These are phyloP conservation scores for Camelina sativa DNA, from an alignment of 345 rosid species.

Conservation along the genomic window DNA sequence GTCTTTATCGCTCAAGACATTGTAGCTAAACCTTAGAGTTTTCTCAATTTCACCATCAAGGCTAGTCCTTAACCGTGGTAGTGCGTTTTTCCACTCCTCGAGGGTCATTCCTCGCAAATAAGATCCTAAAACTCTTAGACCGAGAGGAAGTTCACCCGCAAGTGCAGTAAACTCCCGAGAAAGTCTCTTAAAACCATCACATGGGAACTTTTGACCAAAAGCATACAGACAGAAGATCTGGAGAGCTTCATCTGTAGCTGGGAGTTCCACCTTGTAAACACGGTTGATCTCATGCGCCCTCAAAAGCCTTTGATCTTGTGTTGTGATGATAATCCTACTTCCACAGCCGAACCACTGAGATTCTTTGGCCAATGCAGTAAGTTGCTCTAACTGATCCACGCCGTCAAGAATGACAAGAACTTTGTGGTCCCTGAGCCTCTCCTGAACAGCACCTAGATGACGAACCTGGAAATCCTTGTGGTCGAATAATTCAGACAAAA, in stretches of 20 bases:
- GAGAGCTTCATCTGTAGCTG: background rate
- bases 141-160: background rate
- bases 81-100: background rate
- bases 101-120: background rate
- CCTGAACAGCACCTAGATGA: too few species aligned
- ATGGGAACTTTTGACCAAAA: background rate
- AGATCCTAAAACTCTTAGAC: background rate
- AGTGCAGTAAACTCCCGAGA: background rate
- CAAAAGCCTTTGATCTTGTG: background rate
- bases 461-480: too few species aligned
- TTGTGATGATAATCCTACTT: background rate
- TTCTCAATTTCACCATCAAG: background rate
- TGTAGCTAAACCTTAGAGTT: background rate
- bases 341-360: background rate
- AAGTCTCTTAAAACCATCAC: background rate
- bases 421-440: too few species aligned
- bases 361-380: background rate
- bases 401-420: background rate
- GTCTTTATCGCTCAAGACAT: background rate
- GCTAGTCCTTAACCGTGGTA: background rate
- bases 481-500: too few species aligned
- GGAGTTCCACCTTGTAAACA: background rate
- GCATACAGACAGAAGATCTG: background rate
- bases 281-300: background rate
- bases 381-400: background rate